Evolutionary conservation across 129 eudicot species (phyloP).

Genomic region (Scalesia atractyloides): DNA sequence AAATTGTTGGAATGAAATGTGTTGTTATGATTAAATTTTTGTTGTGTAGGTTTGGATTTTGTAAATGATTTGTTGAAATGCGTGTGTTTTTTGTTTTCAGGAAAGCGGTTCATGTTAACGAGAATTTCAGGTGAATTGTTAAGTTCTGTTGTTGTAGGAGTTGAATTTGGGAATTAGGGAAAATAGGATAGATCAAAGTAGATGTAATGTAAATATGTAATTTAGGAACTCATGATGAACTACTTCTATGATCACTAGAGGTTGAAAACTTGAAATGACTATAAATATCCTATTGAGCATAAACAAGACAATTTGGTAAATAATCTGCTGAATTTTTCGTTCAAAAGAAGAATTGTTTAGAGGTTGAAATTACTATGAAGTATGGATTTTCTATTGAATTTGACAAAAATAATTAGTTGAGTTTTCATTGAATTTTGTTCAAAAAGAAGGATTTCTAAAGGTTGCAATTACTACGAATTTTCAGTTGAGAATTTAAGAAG

Average conservation of each 20-base stretch:
- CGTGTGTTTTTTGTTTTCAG: constrained; percentile 43
- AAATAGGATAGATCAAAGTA: background rate
- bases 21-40: background rate
- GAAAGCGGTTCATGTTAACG: constrained; percentile 87
- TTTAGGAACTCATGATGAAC: background rate
- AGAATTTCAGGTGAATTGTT: constrained; percentile 77
- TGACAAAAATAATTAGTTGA: constrained; percentile 1
- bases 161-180: background rate
- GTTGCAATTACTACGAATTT: background rate
- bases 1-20: background rate
- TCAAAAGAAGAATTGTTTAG: background rate
- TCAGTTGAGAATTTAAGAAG: constrained; percentile 8
- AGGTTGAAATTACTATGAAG: background rate
- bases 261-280: background rate
- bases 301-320: background rate
- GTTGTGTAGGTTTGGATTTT: background rate
- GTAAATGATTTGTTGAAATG: background rate
- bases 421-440: background rate
- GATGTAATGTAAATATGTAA: background rate
- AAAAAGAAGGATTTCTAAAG: background rate
- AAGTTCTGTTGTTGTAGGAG: background rate
- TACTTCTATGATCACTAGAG: constrained; percentile 1
- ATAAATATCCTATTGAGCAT: background rate
- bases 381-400: background rate
- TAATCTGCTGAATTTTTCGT: background rate